Evolutionary conservation across 768 basidiomycete genomes (phyloP).

Genomic region (Panaeolus cyanescens): DNA sequence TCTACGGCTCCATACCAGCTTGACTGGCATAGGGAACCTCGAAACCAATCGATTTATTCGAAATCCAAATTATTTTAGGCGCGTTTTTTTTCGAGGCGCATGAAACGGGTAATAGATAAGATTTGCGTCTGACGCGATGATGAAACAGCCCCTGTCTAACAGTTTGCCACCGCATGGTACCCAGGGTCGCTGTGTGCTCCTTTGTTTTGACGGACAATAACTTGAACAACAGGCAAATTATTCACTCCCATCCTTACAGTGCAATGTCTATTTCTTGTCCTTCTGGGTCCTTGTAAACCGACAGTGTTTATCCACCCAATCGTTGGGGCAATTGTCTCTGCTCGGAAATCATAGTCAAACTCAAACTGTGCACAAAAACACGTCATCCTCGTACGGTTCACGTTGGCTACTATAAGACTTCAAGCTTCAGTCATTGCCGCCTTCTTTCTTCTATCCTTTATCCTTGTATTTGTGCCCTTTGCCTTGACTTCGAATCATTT

Average conservation of each 20-base stretch:
- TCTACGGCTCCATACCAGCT: no score
- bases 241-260: no score
- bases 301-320: background rate
- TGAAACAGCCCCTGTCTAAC: background rate
- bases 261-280: no score
- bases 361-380: background rate
- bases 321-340: background rate
- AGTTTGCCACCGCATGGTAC: background rate
- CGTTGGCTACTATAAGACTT: background rate
- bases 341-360: background rate
- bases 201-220: background rate
- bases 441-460: background rate
- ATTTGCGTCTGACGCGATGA: no score
- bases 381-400: background rate
- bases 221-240: no score
- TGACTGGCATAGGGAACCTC: no score
- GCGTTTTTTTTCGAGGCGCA: no score
- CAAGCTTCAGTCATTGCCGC: background rate
- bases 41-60: no score
- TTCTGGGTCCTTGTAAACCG: no score
- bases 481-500: background rate
- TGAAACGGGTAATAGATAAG: background rate
- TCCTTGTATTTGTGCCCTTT: background rate
- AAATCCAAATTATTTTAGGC: no score
- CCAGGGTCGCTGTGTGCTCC: background rate